Base-by-base conservation (phyloP, 495 filamentous ascomycete species). In the Penicillium waksmanii region DNA sequence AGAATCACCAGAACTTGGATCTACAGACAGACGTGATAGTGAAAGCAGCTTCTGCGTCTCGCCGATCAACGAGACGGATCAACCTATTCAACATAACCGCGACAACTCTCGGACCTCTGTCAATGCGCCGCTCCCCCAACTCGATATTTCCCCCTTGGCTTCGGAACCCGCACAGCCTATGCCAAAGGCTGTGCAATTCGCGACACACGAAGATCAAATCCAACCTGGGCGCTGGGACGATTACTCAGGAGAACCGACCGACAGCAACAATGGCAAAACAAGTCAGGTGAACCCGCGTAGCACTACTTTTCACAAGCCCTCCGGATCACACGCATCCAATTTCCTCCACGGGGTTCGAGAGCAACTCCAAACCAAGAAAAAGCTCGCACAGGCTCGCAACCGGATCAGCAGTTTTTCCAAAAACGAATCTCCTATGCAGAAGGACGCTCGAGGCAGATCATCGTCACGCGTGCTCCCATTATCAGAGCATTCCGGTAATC, bases 221-320 rank as follows among this genome's bases (percentile, higher is more conserved):
- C 36, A 65, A 46, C 42, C 57, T 48, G 77, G 77, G 5, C 67
- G 69, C 60, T 81, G 79, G 81, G 78, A 84, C 68, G 73, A 74
- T 42, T 82, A 75, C 57, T 80, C 82, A 1, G 78, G 77, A 7
- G 81, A 82, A 49, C 78, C 79, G 40, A 80, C 77, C 8, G 67
- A 66, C 1, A 73, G 63, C 48, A 58, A 69, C 13, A 54, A 46
- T 3, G 80, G 80, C 8, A 69, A 58, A 54, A 6, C 56, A 31
- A 63, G 46, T 9, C 71, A 66, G 34, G 59, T 53, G 21, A 53
- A 58, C 40, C 58, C 70, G n/a, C 61, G 65, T n/a, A 57, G 56
- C 25, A 61, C 61, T 19, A 62, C 59, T 17, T 72, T 66, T 25
- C 60, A 72, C 19, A 69, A 70, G 19, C 36, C 68, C 5, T 25